These are phyloP conservation scores for Boletus reticuloceps DNA, from an alignment of 768 basidiomycete species.

Conservation along the genomic window DNA sequence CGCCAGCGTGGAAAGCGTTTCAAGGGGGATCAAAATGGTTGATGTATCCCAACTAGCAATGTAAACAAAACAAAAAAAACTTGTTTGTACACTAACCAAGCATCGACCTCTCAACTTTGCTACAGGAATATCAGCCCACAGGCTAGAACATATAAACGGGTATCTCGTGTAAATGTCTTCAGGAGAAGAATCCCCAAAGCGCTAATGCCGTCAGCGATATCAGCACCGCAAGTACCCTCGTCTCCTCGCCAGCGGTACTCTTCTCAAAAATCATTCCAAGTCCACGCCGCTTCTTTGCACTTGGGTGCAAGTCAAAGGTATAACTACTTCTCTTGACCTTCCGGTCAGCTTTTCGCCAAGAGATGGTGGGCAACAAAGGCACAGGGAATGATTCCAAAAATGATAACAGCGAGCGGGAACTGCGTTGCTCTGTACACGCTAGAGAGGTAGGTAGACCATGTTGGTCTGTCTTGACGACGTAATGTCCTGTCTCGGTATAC, in stretches of 20 bases:
- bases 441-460: conserved; percentile 62
- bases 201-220: conserved; percentile 29
- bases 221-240: conserved; percentile 32
- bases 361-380: conserved; percentile 23
- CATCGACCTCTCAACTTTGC: too few relatives aligned
- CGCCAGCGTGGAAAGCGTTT: conserved; percentile 23
- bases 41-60: not conserved
- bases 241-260: conserved; percentile 67
- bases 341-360: conserved; percentile 32
- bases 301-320: conserved; percentile 31
- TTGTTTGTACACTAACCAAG: not conserved
- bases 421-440: conserved; percentile 47
- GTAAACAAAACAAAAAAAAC: conserved; percentile 1
- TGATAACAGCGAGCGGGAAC: conserved; percentile 25
- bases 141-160: not conserved
- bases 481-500: conserved; percentile 46
- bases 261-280: conserved; percentile 50
- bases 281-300: conserved; percentile 39
- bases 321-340: conserved; percentile 23
- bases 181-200: conserved; percentile 33
- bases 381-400: conserved; percentile 19
- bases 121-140: not conserved
- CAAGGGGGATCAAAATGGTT: not conserved
- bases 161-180: not conserved
- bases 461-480: conserved; percentile 56